phyloP scores from a whole-genome alignment of 2,329 filamentous ascomycete species.

The Fragosphaeria purpurea region DNA sequence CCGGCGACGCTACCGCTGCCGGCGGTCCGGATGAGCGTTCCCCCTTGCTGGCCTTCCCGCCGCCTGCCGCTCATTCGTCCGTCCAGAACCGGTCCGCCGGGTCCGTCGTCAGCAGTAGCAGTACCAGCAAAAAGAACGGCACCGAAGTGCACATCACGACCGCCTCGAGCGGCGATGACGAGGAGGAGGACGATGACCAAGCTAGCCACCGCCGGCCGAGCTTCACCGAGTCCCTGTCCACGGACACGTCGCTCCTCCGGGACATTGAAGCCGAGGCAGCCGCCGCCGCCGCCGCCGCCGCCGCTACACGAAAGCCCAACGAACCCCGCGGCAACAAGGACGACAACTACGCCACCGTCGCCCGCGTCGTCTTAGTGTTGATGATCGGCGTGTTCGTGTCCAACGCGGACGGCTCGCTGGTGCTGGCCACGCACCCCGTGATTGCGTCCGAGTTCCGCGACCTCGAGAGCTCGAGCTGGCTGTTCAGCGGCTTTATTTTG shows the following conservation, averaged over 20 bases:
- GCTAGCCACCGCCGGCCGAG: background rate
- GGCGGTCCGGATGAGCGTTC: constrained; percentile 6
- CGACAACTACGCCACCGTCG: background rate
- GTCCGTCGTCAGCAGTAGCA: no score
- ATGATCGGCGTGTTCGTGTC: constrained; percentile 50
- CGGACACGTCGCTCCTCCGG: constrained; percentile 7
- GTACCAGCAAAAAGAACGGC: background rate
- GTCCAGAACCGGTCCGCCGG: background rate
- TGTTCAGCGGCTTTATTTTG: constrained; percentile 42
- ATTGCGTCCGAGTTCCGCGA: constrained; percentile 52
- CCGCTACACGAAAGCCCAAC: no score
- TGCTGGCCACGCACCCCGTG: constrained; percentile 54
- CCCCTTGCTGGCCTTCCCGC: constrained; percentile 4
- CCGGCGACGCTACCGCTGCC: background rate
- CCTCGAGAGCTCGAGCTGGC: constrained; percentile 47
- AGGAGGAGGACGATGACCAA: background rate
- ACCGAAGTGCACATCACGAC: background rate
- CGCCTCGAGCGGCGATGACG: background rate
- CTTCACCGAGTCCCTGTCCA: constrained; percentile 5
- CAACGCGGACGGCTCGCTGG: constrained; percentile 53
- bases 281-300: background rate
- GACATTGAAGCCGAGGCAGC: constrained; percentile 8
- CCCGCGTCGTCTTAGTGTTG: constrained; percentile 9
- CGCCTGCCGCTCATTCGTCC: background rate
- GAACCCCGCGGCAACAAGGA: background rate